Evolutionary conservation across 192 early-diverging fungal genomes (phyloP), one percentile per base, ranked within the genome.

Genomic region (Phycomyces nitens): DNA sequence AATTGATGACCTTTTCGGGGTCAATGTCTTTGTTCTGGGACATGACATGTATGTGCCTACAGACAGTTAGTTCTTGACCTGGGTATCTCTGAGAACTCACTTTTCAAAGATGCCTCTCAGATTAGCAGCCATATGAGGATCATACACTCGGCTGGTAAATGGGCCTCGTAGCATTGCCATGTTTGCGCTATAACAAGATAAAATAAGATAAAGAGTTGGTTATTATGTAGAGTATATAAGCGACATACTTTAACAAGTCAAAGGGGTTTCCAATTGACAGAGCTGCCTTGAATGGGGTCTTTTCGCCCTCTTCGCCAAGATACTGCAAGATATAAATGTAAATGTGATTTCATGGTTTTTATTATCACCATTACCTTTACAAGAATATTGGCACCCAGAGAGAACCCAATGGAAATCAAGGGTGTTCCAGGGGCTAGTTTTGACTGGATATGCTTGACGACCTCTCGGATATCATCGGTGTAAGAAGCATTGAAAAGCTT

Each of bases 341-440:
- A 22, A 15, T 2, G 1, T n/a, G n/a, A n/a, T n/a, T n/a, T n/a
- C n/a, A n/a, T n/a, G n/a, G n/a, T n/a, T 11, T 53, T 34, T 1
- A 53, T 22, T 29, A 24, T 42, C n/a, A 53, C 16, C 16, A 6
- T 63, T 81, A 80, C 84, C 79, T 96, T 99, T 59, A 90, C 88
- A 44, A 99, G 57, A 42, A 99, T 83, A 65, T 99, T 99, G 26
- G 94, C 83, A 20, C 96, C 96, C 52, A 97, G 77, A 43, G 90
- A 92, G 71, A 89, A 99, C n/a, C 96, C 96, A 59, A 93, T 79
- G 29, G 85, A 91, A 47, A 94, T 70, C 56, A 96, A 67, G 22
- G 89, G 81, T 29, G 91, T 84, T 39, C 73, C 64, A 0, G 92
- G 88, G 7, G 65, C 55, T 58, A 83, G 62, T 44, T 66, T 72